Percentiles rank a stretch among this genome's conserved stretches.
These are phyloP conservation scores for Aristolochia contorta DNA, from an alignment of 164 flowering plant genomes.

Conservation along the genomic window DNA sequence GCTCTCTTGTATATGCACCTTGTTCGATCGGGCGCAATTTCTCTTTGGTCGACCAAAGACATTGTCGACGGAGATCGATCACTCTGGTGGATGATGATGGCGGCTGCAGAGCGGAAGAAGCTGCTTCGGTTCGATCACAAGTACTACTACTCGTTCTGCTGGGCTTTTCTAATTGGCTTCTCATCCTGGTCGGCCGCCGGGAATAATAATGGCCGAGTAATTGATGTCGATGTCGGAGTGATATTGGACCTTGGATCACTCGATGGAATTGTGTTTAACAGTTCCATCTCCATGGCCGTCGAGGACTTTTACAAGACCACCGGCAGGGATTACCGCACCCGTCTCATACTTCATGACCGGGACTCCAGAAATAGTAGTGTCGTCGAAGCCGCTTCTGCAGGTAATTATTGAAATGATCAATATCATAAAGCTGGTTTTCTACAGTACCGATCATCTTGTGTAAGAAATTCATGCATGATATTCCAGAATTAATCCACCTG, in stretches of 20 bases:
- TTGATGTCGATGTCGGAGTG: neutral
- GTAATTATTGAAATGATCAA: neutral
- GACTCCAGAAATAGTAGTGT: constrained; percentile 14
- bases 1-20: too few species aligned
- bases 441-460: too few species aligned
- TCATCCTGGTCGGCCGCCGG: too few species aligned
- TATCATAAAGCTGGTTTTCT: too few species aligned
- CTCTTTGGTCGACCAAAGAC: too few species aligned
- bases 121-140: too few species aligned
- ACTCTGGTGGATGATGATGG: too few species aligned
- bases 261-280: neutral
- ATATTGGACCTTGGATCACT: neutral
- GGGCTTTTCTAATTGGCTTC: too few species aligned
- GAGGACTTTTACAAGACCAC: constrained; percentile 6
- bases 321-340: neutral
- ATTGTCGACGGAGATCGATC: too few species aligned
- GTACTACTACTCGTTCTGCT: too few species aligned
- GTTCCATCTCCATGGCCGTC: neutral
- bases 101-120: too few species aligned
- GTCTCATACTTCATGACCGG: constrained; percentile 6
- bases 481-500: neutral
- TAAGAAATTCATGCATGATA: constrained; percentile 1
- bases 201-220: neutral
- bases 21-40: too few species aligned
- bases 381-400: neutral